Evolutionary conservation across 2,329 filamentous ascomycete species (phyloP).

Genomic region (Stemphylium vesicarium): DNA sequence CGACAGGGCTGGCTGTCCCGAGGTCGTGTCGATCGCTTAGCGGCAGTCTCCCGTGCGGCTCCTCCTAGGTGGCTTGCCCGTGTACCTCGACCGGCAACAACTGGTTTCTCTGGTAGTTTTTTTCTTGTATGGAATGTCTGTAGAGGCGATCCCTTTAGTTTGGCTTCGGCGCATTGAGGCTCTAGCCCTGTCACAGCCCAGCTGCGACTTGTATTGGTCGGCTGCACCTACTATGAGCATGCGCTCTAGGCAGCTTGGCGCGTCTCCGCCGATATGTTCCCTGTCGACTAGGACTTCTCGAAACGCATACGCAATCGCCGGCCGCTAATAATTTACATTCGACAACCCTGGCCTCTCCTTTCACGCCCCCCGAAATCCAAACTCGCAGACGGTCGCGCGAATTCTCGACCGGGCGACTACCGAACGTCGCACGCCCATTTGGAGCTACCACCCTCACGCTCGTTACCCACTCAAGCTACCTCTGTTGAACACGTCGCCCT

Average conservation of each 20-base stretch:
- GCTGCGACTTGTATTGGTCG: constrained; percentile 12
- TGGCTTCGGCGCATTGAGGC: background rate
- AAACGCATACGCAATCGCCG: constrained; percentile 32
- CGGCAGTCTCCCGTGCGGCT: constrained; percentile 19
- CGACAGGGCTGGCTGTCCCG: constrained; percentile 8
- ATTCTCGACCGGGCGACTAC: constrained; percentile 3
- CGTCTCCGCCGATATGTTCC: constrained; percentile 20
- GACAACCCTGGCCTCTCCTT: constrained; percentile 13
- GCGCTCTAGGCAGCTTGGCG: constrained; percentile 18
- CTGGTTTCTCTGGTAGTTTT: background rate
- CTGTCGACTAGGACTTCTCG: constrained; percentile 20
- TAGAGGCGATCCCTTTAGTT: background rate
- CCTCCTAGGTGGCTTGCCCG: constrained; percentile 2
- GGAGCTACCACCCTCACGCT: constrained; percentile 25
- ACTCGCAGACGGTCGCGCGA: constrained; percentile 1
- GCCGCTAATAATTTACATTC: constrained; percentile 18
- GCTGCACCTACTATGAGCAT: constrained; percentile 15
- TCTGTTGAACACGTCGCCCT: constrained; percentile 26
- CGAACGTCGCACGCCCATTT: constrained; percentile 14
- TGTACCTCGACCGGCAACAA: background rate
- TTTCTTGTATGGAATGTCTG: background rate
- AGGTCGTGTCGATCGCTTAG: constrained; percentile 21
- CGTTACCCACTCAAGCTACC: constrained; percentile 28
- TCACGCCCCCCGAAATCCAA: constrained; percentile 3
- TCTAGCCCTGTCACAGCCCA: background rate